Percentiles rank a stretch among this genome's conserved stretches.
phyloP scores from a whole-genome alignment of 257 asterid species.

The Nyctanthes arbortristis region DNA sequence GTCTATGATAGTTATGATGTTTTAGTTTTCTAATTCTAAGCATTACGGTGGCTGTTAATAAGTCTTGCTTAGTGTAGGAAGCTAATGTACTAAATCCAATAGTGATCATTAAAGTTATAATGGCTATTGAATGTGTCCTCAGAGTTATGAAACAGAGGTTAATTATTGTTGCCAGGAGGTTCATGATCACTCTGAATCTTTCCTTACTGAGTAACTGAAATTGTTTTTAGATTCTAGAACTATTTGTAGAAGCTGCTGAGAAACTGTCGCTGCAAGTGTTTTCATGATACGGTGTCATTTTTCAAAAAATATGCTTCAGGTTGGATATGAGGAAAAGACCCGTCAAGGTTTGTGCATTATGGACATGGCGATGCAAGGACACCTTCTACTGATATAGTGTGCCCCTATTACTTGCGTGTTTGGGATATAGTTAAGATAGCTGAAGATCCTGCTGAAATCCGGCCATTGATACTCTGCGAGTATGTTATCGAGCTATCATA shows the following conservation, averaged over 20 bases:
- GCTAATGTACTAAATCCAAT: background rate
- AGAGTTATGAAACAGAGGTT: background rate
- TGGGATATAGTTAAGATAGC: slow-evolving; percentile 89
- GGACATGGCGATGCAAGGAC: slow-evolving; percentile 98
- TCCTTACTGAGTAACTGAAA: background rate
- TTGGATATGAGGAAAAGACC: slow-evolving; percentile 87
- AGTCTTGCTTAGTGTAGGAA: background rate
- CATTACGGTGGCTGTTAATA: background rate
- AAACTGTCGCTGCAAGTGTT: slow-evolving; percentile 4
- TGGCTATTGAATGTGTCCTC: background rate
- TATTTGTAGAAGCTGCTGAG: background rate
- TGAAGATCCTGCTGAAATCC: slow-evolving; percentile 77
- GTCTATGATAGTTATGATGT: background rate
- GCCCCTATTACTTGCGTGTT: slow-evolving; percentile 98
- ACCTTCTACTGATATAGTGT: slow-evolving; percentile 89
- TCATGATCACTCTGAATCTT: background rate
- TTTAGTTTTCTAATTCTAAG: slow-evolving; percentile 7
- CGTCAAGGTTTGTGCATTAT: slow-evolving; percentile 83
- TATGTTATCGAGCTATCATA: slow-evolving; percentile 42
- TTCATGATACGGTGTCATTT: slow-evolving; percentile 5
- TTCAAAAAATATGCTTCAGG: slow-evolving; percentile 47
- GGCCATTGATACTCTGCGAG: slow-evolving; percentile 98
- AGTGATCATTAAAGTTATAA: background rate
- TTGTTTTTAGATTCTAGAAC: background rate
- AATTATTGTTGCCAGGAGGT: slow-evolving; percentile 6